These are phyloP conservation scores for Tagetes patula DNA, from an alignment of 129 eudicot species.

Conservation along the genomic window DNA sequence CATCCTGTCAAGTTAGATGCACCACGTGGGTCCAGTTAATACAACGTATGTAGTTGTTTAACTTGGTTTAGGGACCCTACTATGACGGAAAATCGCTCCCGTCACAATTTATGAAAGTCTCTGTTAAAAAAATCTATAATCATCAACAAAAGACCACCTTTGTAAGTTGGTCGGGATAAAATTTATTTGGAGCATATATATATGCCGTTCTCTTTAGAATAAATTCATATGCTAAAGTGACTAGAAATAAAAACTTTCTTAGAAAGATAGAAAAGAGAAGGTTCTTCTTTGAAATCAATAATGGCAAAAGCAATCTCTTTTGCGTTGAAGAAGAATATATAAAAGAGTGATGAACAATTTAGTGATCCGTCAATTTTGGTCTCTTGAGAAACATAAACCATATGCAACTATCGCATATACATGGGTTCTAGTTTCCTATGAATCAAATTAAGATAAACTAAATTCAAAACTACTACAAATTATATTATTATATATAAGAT, in stretches of 20 bases:
- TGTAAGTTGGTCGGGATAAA: too few species aligned
- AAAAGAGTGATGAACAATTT: constrained; percentile 9
- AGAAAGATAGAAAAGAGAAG: constrained; percentile 1
- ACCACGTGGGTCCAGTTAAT: too few species aligned
- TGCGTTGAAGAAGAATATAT: constrained; percentile 6
- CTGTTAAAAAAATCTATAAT: too few species aligned
- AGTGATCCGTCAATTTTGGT: neutral
- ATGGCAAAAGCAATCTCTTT: constrained; percentile 5
- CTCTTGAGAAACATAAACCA: neutral
- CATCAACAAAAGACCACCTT: too few species aligned
- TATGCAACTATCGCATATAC: neutral
- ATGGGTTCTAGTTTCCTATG: neutral
- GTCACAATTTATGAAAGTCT: too few species aligned
- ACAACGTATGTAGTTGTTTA: too few species aligned
- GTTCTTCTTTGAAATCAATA: neutral
- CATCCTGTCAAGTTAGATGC: too few species aligned
- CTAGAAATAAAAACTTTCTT: neutral
- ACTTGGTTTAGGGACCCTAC: too few species aligned
- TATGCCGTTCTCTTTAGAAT: constrained; percentile 3
- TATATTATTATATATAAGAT: too few species aligned
- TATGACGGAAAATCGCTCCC: too few species aligned
- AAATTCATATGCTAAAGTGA: neutral
- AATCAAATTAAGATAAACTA: neutral
- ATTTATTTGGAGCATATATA: neutral
- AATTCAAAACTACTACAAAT: too few species aligned